phyloP scores from a whole-genome alignment of 176 grass and related monocot genomes.

The Aegilops speltoides region DNA sequence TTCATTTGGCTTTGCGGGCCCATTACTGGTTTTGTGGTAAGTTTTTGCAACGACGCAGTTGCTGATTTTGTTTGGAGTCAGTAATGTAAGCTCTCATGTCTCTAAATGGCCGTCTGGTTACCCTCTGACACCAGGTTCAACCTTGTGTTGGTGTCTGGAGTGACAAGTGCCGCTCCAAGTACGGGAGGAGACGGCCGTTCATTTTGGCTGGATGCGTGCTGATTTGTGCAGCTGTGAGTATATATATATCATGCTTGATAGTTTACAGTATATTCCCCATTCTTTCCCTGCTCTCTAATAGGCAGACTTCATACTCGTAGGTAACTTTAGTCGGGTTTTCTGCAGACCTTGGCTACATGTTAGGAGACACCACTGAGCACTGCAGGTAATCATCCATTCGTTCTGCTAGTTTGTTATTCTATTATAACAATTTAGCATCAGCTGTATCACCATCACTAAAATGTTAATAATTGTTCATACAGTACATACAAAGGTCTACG shows the following conservation, averaged over 20 bases:
- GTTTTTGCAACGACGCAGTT: neutral
- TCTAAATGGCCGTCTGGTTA: neutral
- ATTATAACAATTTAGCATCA: no score
- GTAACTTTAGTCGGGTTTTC: conserved; percentile 98
- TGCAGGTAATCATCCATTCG: conserved; percentile 59
- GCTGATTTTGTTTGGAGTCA: neutral
- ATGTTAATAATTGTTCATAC: conserved; percentile 11
- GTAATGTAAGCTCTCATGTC: neutral
- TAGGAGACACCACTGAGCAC: conserved; percentile 86
- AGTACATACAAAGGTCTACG: conserved; percentile 88
- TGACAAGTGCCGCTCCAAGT: conserved; percentile 94
- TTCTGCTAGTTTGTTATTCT: no score
- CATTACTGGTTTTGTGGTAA: conserved; percentile 96
- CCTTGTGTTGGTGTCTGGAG: conserved; percentile 99
- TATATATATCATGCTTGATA: conserved; percentile 25
- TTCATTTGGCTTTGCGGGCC: conserved; percentile 99
- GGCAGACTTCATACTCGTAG: conserved; percentile 47
- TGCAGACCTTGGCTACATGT: conserved; percentile 94
- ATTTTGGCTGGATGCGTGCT: conserved; percentile 86
- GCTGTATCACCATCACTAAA: neutral
- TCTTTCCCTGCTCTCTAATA: conserved; percentile 37
- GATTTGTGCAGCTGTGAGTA: conserved; percentile 86
- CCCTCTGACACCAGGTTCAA: conserved; percentile 54
- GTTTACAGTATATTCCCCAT: neutral
- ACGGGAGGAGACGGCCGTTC: conserved; percentile 91